Base-by-base conservation (phyloP, 768 basidiomycete species). In the Clavulina sp. region DNA sequence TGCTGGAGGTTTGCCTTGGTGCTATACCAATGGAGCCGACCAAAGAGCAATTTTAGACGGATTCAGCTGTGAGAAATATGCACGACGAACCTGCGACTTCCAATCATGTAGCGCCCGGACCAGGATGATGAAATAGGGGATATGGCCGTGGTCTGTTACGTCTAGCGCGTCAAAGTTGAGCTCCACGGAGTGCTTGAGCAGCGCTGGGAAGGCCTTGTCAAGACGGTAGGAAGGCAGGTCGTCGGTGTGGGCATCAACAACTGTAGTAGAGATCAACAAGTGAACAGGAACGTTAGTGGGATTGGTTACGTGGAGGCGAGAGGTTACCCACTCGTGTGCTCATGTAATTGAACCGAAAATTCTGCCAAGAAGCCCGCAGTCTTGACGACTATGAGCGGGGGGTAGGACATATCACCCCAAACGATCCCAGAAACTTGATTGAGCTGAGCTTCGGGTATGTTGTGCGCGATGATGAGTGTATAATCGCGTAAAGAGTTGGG, bases 361-460 rank as follows among this genome's bases (percentile, higher is more conserved):
- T 87, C 80, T 21, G 86, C 87, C 3, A 93, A 68, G 65, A 97
- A 96, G 1, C 95, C 95, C 18, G 85, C 81, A 9, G 81, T 85
- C 55, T 81, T 73, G 28, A 95, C 78, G 23, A 80, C 72, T 13
- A 95, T 74, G 47, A 97, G 73, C 2, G 84, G 75, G 13, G 80
- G 75, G 33, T 68, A 26, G 73, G 69, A 30, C 26, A 18, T 18
- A 33, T 49, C 31, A 16, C 50, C 55, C 55, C 55, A 56, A 2
- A 56, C 34, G 18, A 54, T 4, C 2, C 3, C 23, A 16, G 55
- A 56, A 5, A 50, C n/a, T 36, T 23, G 30, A 19, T 40, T 40
- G 18, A 56, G 53, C 6, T 26, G 5, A 23, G 28, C 23, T 23
- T 54, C 44, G 31, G 75, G 69, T 40, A 92, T 67, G 64, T 96